Base-by-base conservation (phyloP, 1,284 basidiomycete species). In the Ustilago curta region DNA sequence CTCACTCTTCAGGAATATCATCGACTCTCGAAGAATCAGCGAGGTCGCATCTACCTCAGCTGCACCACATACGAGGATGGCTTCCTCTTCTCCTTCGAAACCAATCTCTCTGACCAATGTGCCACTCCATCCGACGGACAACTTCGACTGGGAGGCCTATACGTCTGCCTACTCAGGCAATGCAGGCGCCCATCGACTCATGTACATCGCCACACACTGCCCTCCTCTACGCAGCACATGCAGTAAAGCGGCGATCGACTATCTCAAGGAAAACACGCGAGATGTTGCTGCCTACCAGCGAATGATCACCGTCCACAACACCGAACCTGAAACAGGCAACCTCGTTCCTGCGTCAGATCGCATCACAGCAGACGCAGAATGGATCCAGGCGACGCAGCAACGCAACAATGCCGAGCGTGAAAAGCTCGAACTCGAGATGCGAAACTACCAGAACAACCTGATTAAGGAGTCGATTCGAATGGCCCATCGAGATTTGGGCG, bases 391-490 rank as follows among this genome's bases (percentile, higher is more conserved):
- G 64, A 88, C 87, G 19, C 87, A 86, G 50, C 86, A 88, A 60
- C 89, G 88, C 79, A 92, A 92, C 78, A 86, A 87, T 61, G 87
- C 87, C 5, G 92, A 93, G 80, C 87, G 88, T 60, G 89, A 89
- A 29, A 92, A 91, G 85, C 87, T 95, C 54, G 92, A 94, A 85
- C 90, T 93, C 11, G 94, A 95, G 85, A 87, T 96, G 82, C 94
- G 93, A 88, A 92, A 91, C 16, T 95, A 95, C 81, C 88, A 90
- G 67, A 93, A 92, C 80, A 95, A 94, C 83, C 91, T 94, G 89
- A 94, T 95, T 87, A 95, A 94, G 85, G 94, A 96, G 87, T 94
- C 93, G 87, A 93, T 94, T 78, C 88, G 94, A 74, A 93, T 95
- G 91, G 93, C 90, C 0, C 90, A 95, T 85, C 88, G 92, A 52